These are phyloP conservation scores for Castanospermum australe DNA, from an alignment of 306 rosid genomes.

Conservation along the genomic window DNA sequence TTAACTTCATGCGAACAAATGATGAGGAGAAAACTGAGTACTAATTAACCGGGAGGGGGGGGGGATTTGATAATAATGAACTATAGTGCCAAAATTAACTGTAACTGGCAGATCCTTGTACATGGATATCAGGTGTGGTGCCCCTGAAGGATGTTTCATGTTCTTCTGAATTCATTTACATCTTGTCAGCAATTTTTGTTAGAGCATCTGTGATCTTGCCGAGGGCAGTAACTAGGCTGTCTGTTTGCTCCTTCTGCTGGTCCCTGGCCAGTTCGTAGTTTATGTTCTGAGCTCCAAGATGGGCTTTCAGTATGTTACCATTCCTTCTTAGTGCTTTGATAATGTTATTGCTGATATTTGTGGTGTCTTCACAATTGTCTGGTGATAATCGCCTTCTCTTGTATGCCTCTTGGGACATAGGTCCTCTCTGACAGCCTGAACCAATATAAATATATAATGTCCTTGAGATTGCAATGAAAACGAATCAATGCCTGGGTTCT, in stretches of 20 bases:
- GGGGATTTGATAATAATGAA: background rate
- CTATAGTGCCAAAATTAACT: slow-evolving; percentile 20
- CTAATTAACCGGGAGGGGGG: background rate
- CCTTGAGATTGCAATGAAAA: slow-evolving; percentile 8
- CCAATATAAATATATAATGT: slow-evolving; percentile 22
- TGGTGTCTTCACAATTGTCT: slow-evolving; percentile 24
- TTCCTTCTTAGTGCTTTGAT: slow-evolving; percentile 44
- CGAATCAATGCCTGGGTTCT: background rate
- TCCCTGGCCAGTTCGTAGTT: slow-evolving; percentile 51
- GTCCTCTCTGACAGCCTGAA: slow-evolving; percentile 35
- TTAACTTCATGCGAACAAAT: slow-evolving; percentile 4
- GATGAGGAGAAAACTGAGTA: background rate
- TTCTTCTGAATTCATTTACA: slow-evolving; percentile 27
- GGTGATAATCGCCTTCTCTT: slow-evolving; percentile 43
- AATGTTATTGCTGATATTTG: slow-evolving; percentile 24
- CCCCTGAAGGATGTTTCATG: background rate
- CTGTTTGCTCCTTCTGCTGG: slow-evolving; percentile 48
- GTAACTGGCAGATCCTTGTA: slow-evolving; percentile 13
- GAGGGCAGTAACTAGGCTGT: slow-evolving; percentile 43
- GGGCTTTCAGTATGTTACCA: slow-evolving; percentile 36
- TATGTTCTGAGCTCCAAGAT: slow-evolving; percentile 45
- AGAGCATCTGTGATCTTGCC: slow-evolving; percentile 57
- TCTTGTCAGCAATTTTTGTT: slow-evolving; percentile 56
- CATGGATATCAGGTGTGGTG: background rate
- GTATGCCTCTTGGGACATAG: slow-evolving; percentile 31